phyloP scores from a whole-genome alignment of 768 basidiomycete species.

The Suillus alpinus region DNA sequence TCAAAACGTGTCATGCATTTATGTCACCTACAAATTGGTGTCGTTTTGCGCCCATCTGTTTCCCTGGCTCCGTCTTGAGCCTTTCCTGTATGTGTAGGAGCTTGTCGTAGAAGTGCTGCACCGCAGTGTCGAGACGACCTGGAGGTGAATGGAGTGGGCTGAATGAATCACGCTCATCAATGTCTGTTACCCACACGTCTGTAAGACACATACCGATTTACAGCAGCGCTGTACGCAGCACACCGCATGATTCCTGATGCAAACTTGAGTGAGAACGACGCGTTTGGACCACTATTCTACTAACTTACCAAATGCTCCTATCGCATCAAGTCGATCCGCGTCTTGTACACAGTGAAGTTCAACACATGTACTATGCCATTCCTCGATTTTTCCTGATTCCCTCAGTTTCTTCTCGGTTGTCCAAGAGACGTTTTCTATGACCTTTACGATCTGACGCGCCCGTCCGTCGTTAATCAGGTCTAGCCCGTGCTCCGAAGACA shows the following conservation, averaged over 20 bases:
- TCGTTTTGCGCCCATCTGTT: slow-evolving; percentile 61
- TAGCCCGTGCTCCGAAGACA: slow-evolving; percentile 41
- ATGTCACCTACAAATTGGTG: slow-evolving; percentile 61
- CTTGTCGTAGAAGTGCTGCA: slow-evolving; percentile 87
- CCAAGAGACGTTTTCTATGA: slow-evolving; percentile 84
- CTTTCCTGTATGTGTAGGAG: slow-evolving; percentile 68
- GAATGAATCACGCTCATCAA: slow-evolving; percentile 4
- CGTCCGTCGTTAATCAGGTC: slow-evolving; percentile 63
- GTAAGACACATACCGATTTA: slow-evolving; percentile 42
- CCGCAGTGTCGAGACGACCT: slow-evolving; percentile 55
- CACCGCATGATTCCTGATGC: slow-evolving; percentile 59
- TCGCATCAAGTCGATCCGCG: slow-evolving; percentile 75
- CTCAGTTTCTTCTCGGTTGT: slow-evolving; percentile 73
- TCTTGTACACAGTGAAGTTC: slow-evolving; percentile 86
- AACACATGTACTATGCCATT: slow-evolving; percentile 67
- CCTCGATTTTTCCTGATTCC: slow-evolving; percentile 49
- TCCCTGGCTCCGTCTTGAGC: slow-evolving; percentile 78
- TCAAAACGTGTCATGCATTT: background rate
- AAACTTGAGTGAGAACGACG: background rate
- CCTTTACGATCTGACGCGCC: slow-evolving; percentile 49
- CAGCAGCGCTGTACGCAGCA: slow-evolving; percentile 58
- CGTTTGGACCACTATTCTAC: background rate
- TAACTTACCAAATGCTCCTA: slow-evolving; percentile 69
- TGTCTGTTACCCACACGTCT: too few relatives aligned
- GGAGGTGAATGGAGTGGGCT: slow-evolving; percentile 46